Evolutionary conservation across 106 monocot genomes (phyloP).

Genomic region (Dendrobium officinale): DNA sequence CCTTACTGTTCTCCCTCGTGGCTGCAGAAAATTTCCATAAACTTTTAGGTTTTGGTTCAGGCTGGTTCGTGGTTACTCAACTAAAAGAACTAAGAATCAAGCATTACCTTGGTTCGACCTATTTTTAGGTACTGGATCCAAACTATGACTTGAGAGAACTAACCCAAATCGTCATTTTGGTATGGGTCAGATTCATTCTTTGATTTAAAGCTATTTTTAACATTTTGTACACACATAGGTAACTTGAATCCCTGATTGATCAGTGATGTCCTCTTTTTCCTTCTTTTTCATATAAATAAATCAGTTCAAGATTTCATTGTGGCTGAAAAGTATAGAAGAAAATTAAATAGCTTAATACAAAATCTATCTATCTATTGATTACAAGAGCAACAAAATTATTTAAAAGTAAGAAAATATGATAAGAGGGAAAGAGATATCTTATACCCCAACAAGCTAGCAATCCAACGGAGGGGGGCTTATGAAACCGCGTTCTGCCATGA

Average conservation of each 20-base stretch:
- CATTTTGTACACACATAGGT: neutral
- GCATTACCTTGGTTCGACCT: too few relatives aligned
- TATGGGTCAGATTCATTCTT: neutral
- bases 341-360: neutral
- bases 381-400: neutral
- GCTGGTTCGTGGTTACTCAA: too few relatives aligned
- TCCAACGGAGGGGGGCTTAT: neutral
- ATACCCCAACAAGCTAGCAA: constrained; percentile 3
- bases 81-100: too few relatives aligned
- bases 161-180: too few relatives aligned
- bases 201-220: neutral
- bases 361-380: neutral
- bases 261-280: neutral
- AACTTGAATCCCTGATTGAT: too few relatives aligned
- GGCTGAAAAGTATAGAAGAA: neutral
- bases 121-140: too few relatives aligned
- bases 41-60: too few relatives aligned
- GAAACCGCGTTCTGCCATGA: constrained; percentile 70
- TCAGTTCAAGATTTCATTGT: neutral
- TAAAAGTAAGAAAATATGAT: neutral
- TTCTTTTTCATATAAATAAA: neutral
- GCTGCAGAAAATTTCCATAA: too few relatives aligned
- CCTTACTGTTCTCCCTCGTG: too few relatives aligned
- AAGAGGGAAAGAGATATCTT: neutral
- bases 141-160: too few relatives aligned